Conservation (phyloP, 805 yeast genomes). For the Sugiyamaella chiloensis region DNA sequence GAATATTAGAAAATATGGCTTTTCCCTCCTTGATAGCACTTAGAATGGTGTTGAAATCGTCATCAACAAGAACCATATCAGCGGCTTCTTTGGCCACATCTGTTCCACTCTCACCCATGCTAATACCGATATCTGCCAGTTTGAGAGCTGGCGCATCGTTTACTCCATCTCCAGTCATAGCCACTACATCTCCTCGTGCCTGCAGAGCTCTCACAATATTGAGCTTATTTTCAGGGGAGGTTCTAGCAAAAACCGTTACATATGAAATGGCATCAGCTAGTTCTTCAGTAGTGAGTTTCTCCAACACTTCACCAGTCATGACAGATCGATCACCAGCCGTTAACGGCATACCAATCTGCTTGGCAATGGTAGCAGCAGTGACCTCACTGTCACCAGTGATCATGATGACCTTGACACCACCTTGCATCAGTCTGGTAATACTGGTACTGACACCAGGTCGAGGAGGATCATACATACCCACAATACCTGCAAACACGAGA, state of each 20-base stretch:
- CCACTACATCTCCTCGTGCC: slow-evolving; percentile 49
- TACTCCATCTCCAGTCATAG: slow-evolving; percentile 66
- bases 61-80: slow-evolving; percentile 96
- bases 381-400: slow-evolving; percentile 93
- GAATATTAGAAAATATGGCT: slow-evolving; percentile 94
- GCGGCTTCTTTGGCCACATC: slow-evolving; percentile 99
- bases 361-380: slow-evolving; percentile 82
- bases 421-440: slow-evolving; percentile 70
- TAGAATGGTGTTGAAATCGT: slow-evolving; percentile 90
- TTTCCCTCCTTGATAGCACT: slow-evolving; percentile 96
- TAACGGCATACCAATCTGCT: slow-evolving; percentile 81
- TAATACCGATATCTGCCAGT: slow-evolving; percentile 60
- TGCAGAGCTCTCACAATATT: slow-evolving; percentile 81
- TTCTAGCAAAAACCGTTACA: slow-evolving; percentile 89
- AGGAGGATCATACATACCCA: slow-evolving; percentile 98
- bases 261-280: slow-evolving; percentile 72
- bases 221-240: slow-evolving; percentile 92
- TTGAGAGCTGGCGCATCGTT: slow-evolving; percentile 64
- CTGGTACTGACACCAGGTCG: slow-evolving; percentile 79
- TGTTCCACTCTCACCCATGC: slow-evolving; percentile 86
- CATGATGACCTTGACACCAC: slow-evolving; percentile 98
- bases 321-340: slow-evolving; percentile 62
- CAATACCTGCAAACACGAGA: slow-evolving; percentile 75
- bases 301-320: slow-evolving; percentile 81
- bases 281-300: slow-evolving; percentile 65